Conservation (phyloP, 2,329 filamentous ascomycete genomes). For the Paradendryphiella salina region DNA sequence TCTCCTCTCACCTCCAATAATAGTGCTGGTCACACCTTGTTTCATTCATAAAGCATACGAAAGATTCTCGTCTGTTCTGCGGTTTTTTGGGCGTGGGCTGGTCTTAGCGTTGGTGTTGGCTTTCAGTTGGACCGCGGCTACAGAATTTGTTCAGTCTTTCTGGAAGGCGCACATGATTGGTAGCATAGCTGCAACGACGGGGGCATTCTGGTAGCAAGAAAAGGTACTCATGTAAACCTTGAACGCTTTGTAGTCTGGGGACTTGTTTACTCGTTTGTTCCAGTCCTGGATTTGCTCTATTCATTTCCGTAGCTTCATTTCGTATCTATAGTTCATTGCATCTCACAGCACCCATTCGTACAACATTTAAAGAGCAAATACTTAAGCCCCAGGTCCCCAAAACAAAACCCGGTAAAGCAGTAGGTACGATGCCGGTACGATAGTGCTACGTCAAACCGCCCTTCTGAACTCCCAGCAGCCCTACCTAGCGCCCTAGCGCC, state of each 20-base stretch:
- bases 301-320: not conserved
- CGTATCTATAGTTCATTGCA: not conserved
- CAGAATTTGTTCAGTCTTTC: conserved; percentile 1
- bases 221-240: too few species aligned
- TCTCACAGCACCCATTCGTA: not conserved
- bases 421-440: not conserved
- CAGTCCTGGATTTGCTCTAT: not conserved
- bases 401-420: too few species aligned
- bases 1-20: not conserved
- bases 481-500: not conserved
- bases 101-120: conserved; percentile 24
- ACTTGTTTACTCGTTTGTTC: not conserved
- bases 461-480: not conserved
- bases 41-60: not conserved
- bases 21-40: conserved; percentile 24
- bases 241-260: too few species aligned
- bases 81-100: conserved; percentile 8
- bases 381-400: too few species aligned
- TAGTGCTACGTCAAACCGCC: not conserved
- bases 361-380: too few species aligned
- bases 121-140: conserved; percentile 1
- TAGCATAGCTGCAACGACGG: not conserved
- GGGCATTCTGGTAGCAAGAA: not conserved
- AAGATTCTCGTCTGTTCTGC: not conserved
- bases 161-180: conserved; percentile 3